Conservation (phyloP, 441 rosid genomes). For the Corymbia calophylla region DNA sequence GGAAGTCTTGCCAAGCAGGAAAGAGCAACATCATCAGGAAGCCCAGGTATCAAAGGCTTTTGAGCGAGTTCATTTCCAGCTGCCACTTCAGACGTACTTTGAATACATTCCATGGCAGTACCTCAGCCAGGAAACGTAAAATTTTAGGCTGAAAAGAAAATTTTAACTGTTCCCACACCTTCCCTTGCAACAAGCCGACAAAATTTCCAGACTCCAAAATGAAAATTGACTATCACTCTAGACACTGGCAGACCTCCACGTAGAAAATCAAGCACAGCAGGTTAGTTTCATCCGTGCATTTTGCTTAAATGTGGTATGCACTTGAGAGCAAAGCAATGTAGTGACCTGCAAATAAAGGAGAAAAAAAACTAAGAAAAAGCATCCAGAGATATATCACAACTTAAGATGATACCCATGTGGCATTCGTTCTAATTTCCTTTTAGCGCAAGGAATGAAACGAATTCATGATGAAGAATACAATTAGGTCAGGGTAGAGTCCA, state of each 20-base stretch:
- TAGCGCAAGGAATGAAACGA: not conserved
- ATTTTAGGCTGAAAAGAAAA: not conserved
- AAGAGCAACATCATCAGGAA: constrained; percentile 54
- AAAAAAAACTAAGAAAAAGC: not conserved
- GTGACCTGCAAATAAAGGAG: not conserved
- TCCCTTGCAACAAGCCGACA: not conserved
- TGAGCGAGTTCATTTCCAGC: constrained; percentile 10
- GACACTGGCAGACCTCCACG: not conserved
- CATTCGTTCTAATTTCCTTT: not conserved
- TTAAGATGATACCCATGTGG: not conserved
- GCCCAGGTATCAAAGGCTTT: constrained; percentile 31
- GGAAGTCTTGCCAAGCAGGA: constrained; percentile 71
- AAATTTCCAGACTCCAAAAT: not conserved
- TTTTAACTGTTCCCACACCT: not conserved
- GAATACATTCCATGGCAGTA: constrained; percentile 10
- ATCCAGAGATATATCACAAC: not conserved
- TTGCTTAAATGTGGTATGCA: not conserved
- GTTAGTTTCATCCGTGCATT: not conserved
- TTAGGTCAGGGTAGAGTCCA: not conserved
- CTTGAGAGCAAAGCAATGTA: not conserved
- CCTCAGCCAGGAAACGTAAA: not conserved
- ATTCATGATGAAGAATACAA: not conserved
- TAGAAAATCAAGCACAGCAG: not conserved
- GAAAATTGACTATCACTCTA: not conserved
- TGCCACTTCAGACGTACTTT: constrained; percentile 1